phyloP scores from a whole-genome alignment of 257 asterid genomes.

The Rhazya stricta region DNA sequence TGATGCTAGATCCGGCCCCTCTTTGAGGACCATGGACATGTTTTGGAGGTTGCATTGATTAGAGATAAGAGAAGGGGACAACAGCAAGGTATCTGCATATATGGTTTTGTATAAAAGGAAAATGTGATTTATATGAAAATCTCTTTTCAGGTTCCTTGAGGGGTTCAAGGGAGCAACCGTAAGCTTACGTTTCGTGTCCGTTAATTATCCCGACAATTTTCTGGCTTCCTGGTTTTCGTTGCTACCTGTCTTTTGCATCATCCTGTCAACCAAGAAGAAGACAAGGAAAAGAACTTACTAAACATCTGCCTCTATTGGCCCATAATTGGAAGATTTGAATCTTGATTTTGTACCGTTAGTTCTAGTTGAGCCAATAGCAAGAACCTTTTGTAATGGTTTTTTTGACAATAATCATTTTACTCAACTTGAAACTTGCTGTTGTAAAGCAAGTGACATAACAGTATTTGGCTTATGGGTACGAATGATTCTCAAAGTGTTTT shows the following conservation, averaged over 20 bases:
- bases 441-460: slow-evolving; percentile 15
- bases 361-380: slow-evolving; percentile 18
- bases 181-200: slow-evolving; percentile 59
- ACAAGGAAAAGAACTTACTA: slow-evolving; percentile 36
- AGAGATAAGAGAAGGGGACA: slow-evolving; percentile 92
- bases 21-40: slow-evolving; percentile 77
- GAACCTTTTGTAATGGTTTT: slow-evolving; percentile 18
- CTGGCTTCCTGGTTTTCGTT: slow-evolving; percentile 28
- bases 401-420: slow-evolving; percentile 9
- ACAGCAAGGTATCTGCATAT: slow-evolving; percentile 79
- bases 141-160: slow-evolving; percentile 79
- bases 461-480: slow-evolving; percentile 15
- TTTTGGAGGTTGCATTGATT: slow-evolving; percentile 87
- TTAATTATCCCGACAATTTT: slow-evolving; percentile 42
- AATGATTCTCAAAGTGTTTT: background rate
- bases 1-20: slow-evolving; percentile 71
- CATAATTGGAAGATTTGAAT: slow-evolving; percentile 22
- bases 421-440: slow-evolving; percentile 8
- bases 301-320: slow-evolving; percentile 35
- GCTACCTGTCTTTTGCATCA: slow-evolving; percentile 50
- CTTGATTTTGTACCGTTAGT: slow-evolving; percentile 25
- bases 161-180: slow-evolving; percentile 68
- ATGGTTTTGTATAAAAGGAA: slow-evolving; percentile 14
- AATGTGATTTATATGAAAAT: slow-evolving; percentile 27
- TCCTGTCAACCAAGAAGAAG: slow-evolving; percentile 62